phyloP scores from a whole-genome alignment of 202 grass and related monocot species.

The Schoenoplectus triqueter region DNA sequence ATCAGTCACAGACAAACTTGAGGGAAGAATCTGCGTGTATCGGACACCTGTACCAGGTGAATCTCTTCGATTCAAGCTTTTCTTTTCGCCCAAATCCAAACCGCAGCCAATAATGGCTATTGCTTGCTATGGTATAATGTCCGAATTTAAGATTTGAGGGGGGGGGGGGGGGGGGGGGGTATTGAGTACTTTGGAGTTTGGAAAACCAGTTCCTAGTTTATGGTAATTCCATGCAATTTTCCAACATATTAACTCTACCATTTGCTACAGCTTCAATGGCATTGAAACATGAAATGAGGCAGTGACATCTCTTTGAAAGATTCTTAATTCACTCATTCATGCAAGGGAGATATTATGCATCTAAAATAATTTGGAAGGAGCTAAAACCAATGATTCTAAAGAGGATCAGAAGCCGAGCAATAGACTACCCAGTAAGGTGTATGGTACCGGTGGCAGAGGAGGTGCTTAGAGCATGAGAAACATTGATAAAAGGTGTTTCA shows the following conservation, averaged over 20 bases:
- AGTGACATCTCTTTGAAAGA: slow-evolving; percentile 38
- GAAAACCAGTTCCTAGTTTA: not conserved
- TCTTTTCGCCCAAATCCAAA: no score
- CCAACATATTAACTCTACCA: not conserved
- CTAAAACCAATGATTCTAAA: slow-evolving; percentile 87
- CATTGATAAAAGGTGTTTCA: slow-evolving; percentile 61
- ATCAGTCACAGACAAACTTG: no score
- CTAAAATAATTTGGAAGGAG: slow-evolving; percentile 81
- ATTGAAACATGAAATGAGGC: slow-evolving; percentile 39
- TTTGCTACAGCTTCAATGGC: slow-evolving; percentile 47
- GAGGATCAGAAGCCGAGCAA: slow-evolving; percentile 65
- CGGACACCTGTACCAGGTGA: no score
- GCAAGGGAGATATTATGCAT: slow-evolving; percentile 53
- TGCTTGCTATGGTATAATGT: no score
- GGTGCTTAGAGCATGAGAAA: slow-evolving; percentile 61
- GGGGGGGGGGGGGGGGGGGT: no score
- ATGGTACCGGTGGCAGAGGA: slow-evolving; percentile 84
- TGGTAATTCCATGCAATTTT: not conserved
- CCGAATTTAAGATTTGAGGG: no score
- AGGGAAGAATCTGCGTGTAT: no score
- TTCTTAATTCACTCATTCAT: slow-evolving; percentile 40
- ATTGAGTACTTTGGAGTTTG: not conserved
- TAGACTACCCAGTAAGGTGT: slow-evolving; percentile 65
- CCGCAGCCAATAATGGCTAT: no score
- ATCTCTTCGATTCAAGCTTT: no score